Conservation (phyloP, 768 basidiomycete genomes). For the Trametes sanguinea region DNA sequence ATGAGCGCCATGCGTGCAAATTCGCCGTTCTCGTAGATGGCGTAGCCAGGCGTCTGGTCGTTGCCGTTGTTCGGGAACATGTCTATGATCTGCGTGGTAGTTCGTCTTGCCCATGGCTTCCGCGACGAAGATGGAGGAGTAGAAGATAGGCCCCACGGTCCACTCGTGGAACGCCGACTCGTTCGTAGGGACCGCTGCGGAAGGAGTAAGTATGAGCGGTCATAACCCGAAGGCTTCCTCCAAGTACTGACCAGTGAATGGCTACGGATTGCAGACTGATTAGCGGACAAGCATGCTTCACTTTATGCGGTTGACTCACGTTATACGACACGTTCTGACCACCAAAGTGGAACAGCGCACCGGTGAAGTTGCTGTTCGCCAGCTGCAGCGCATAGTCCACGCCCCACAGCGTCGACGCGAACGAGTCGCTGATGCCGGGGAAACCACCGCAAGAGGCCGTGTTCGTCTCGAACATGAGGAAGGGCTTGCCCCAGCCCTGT, state of each 20-base stretch:
- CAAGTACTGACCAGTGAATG: conserved; percentile 45
- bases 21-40: conserved; percentile 48
- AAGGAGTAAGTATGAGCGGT: neutral
- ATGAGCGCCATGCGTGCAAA: conserved; percentile 45
- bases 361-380: conserved; percentile 49
- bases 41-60: conserved; percentile 48
- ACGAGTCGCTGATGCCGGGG: conserved; percentile 50
- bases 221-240: neutral
- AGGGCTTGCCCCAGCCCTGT: conserved; percentile 38
- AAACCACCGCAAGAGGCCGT: conserved; percentile 57
- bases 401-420: conserved; percentile 53
- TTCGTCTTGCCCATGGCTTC: conserved; percentile 48
- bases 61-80: conserved; percentile 35
- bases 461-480: conserved; percentile 58
- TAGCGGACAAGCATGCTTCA: neutral
- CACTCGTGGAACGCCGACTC: conserved; percentile 40
- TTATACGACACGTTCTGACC: conserved; percentile 55
- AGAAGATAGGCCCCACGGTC: conserved; percentile 51
- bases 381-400: conserved; percentile 52
- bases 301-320: conserved; percentile 33
- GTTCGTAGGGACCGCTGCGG: conserved; percentile 44
- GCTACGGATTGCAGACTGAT: conserved; percentile 31
- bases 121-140: conserved; percentile 47
- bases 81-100: conserved; percentile 45
- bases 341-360: conserved; percentile 50